Evolutionary conservation across 768 basidiomycete genomes (phyloP), one percentile per base, ranked within the genome.

Genomic region (Lentinula edodes): DNA sequence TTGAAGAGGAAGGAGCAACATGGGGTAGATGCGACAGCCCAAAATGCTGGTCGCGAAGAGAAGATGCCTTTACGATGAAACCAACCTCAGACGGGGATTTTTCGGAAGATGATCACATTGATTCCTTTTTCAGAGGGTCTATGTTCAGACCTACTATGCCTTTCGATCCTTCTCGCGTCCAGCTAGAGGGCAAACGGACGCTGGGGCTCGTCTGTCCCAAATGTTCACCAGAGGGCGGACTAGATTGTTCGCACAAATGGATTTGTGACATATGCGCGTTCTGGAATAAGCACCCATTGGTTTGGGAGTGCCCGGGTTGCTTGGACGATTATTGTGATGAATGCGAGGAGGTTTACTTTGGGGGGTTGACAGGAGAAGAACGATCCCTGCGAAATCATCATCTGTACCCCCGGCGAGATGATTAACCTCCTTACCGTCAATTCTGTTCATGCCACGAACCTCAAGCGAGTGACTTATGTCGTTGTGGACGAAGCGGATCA

Each of bases 401-500:
- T 99, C 64, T 98, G 97, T 75, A 99, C 97, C 6, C 97, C 97
- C 5, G 97, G 97, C 42, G 89, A 97, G 56, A 97, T 99, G 95
- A 98, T 98, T 71, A 97, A 99, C 72, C 83, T 99, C 58, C 80
- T 99, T 66, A 98, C 96, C 23, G 96, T 95, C 63, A 99, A 98
- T 73, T 95, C 93, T 65, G 96, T 96, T 62, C 89, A 97, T 61
- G 94, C 98, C 60, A 98, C 95, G 58, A 98, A 98, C 73, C 82
- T 98, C 67, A 95, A 95, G 72, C 88, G 97, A 43, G 93, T 97
- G 59, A 98, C 97, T 6, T 98, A 98, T 72, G 87, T 99, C 65
- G 97, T 98, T 16, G 84, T 99, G 56, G 97, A 99, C 69, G 97
- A 99, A 77, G 97, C 97, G n/a, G 97, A 99, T 76, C 91, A 97